Conservation (phyloP, 2,329 filamentous ascomycete species). For the Epichloe gansuensis region DNA sequence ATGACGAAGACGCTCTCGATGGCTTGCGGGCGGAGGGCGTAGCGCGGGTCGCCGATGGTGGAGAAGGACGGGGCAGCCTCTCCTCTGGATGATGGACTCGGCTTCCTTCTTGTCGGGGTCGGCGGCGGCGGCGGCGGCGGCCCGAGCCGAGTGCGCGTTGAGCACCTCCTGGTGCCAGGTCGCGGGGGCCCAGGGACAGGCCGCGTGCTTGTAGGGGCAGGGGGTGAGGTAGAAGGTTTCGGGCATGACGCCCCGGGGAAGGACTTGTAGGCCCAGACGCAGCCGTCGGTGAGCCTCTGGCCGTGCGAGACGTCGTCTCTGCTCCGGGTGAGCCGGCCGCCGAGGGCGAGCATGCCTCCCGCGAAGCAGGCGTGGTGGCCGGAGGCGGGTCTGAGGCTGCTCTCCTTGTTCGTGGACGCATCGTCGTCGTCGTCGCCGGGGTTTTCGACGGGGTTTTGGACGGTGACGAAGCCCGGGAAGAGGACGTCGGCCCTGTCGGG, state of each 20-base stretch:
- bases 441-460: constrained; percentile 33
- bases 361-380: constrained; percentile 36
- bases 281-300: constrained; percentile 53
- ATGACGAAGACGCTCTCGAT: constrained; percentile 42
- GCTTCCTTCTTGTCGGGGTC: constrained; percentile 7
- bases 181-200: constrained; percentile 24
- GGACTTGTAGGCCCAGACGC: constrained; percentile 55
- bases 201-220: constrained; percentile 17
- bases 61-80: constrained; percentile 48
- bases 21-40: constrained; percentile 41
- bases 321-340: constrained; percentile 48
- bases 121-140: too few relatives aligned
- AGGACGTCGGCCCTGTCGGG: constrained; percentile 48
- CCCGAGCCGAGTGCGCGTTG: constrained; percentile 8
- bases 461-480: constrained; percentile 34
- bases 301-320: constrained; percentile 51
- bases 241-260: constrained; percentile 48
- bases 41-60: constrained; percentile 36
- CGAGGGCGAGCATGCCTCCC: constrained; percentile 58
- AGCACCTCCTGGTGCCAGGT: constrained; percentile 23
- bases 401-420: constrained; percentile 15
- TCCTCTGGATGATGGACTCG: constrained; percentile 15
- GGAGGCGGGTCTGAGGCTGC: not conserved
- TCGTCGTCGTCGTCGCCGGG: constrained; percentile 37
- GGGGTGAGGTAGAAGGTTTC: constrained; percentile 33